Evolutionary conservation across 1,284 basidiomycete species (phyloP).

Genomic region (Ceraceosorus bombacis): DNA sequence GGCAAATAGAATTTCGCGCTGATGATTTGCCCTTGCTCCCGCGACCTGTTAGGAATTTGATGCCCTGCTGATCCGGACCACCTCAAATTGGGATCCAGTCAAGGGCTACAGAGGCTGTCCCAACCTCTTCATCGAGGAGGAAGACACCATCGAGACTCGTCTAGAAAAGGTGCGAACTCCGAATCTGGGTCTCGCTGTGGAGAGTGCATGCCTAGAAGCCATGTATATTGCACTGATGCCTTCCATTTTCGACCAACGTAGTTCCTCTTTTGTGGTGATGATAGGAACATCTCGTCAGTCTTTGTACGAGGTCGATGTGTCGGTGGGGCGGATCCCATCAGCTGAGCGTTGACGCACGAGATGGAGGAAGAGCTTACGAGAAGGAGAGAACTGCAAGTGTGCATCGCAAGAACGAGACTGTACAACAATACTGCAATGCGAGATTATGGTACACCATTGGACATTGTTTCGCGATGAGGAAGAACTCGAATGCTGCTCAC

Average conservation of each 20-base stretch:
- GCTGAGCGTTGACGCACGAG: background rate
- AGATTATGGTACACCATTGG: no score
- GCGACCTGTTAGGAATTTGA: conserved; percentile 62
- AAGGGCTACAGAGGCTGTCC: conserved; percentile 3
- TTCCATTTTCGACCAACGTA: conserved; percentile 31
- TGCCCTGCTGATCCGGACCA: conserved; percentile 65
- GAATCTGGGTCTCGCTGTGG: background rate
- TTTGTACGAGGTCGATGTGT: conserved; percentile 74
- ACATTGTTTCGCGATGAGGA: no score
- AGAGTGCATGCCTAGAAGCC: background rate
- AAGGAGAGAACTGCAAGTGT: no score
- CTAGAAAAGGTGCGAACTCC: conserved; percentile 3
- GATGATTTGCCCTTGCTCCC: background rate
- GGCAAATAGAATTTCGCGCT: background rate
- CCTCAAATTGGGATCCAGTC: conserved; percentile 49
- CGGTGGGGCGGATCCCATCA: conserved; percentile 56
- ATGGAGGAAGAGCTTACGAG: no score
- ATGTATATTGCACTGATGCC: conserved; percentile 26
- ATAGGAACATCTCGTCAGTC: conserved; percentile 74
- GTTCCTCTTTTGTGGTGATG: conserved; percentile 56
- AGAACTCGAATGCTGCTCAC: no score
- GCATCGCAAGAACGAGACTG: no score
- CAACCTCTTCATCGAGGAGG: conserved; percentile 11
- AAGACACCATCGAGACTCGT: conserved; percentile 5
- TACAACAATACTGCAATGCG: no score